These are phyloP conservation scores for Corylus heterophylla DNA, from an alignment of 306 rosid genomes.

Conservation along the genomic window DNA sequence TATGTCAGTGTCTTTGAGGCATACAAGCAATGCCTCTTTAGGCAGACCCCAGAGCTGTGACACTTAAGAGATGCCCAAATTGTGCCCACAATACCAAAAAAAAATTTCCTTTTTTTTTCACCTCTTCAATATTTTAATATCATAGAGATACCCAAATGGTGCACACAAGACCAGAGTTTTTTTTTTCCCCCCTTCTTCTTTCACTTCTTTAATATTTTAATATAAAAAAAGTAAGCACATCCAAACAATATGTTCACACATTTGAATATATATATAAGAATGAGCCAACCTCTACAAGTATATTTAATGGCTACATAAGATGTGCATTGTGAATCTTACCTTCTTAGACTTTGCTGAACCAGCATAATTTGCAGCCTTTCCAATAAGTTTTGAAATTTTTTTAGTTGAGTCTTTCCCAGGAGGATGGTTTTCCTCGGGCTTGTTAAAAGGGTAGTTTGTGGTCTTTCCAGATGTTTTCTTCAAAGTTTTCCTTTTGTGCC, in stretches of 20 bases:
- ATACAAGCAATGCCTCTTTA: background rate
- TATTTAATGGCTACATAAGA: conserved; percentile 15
- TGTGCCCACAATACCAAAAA: background rate
- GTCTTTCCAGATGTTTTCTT: conserved; percentile 78
- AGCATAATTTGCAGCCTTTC: conserved; percentile 86
- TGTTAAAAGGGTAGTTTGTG: conserved; percentile 63
- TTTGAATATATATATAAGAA: background rate
- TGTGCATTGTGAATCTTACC: conserved; percentile 46
- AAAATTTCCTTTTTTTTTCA: background rate
- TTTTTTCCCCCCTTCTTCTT: background rate
- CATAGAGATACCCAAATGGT: background rate
- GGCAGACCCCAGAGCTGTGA: background rate
- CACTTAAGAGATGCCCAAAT: background rate
- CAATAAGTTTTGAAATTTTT: conserved; percentile 86
- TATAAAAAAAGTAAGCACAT: no score
- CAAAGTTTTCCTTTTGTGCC: conserved; percentile 84
- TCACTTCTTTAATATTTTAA: background rate
- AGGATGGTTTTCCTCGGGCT: conserved; percentile 95
- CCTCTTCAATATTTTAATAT: no score
- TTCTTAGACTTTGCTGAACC: conserved; percentile 80
- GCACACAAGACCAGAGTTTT: background rate
- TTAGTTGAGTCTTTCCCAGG: conserved; percentile 94
- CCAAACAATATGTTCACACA: no score
- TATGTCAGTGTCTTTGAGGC: background rate
- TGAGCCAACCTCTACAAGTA: background rate